Evolutionary conservation across 768 basidiomycete genomes (phyloP), one percentile per base, ranked within the genome.

Genomic region (Dioszegia crocea): DNA sequence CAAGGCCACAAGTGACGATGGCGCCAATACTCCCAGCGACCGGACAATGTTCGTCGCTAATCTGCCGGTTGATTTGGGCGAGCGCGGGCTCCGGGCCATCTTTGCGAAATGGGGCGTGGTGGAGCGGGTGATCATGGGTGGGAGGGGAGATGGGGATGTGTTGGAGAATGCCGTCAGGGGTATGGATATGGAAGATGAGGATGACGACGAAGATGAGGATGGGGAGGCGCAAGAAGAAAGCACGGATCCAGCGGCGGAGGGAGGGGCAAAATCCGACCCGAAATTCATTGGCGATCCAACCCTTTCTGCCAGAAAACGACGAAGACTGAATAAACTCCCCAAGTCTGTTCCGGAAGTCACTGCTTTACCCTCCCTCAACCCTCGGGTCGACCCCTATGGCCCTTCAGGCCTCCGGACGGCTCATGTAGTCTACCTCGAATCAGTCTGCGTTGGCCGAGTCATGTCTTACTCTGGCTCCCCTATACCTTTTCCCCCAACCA

Each of bases 11-110:
- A 26, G 17, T 17, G 58, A 38, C 30, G 48, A 39, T 59, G 60
- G 54, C 6, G 56, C 14, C 31, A 41, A 21, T n/a, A 31, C 60
- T 64, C 39, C 80, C 78, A 52, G 79, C 83, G 63, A 83, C 16
- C 83, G 91, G 43, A 93, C 91, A 0, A 80, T 94, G 10, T 97
- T 97, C 70, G 78, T 93, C 2, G 88, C 88, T 55, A 96, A 97
- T 67, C 78, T 93, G 4, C 91, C 93, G 1, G 86, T 90, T 56
- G 91, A 94, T 73, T 84, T 89, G 2, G 88, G 89, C 0, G 88
- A 89, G 65, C 81, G 88, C 36, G 89, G 91, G 68, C 77, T 96
- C 0, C 79, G 84, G 1, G 77, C 83, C 11, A 79, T 96, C n/a
- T 93, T 93, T 80, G 86, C 86, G 69, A 68, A 81, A 23, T 84